Evolutionary conservation across 257 asterid species (phyloP).

Genomic region (Rubia yunnanensis): DNA sequence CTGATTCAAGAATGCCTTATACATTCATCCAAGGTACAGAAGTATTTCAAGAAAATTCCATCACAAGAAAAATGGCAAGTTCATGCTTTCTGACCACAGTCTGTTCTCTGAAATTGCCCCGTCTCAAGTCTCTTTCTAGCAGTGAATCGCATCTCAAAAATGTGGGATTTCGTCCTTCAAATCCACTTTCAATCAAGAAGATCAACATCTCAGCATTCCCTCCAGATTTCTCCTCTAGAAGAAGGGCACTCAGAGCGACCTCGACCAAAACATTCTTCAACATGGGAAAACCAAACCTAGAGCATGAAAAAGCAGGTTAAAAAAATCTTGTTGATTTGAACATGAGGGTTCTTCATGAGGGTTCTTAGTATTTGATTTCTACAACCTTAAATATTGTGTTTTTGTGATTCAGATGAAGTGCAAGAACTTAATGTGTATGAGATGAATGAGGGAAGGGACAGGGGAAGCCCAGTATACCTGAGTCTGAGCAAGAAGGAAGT

Average conservation of each 20-base stretch:
- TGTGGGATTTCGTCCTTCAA: slow-evolving; percentile 18
- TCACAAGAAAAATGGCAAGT: slow-evolving; percentile 9
- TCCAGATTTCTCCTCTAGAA: background rate
- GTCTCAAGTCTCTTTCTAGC: background rate
- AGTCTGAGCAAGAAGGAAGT: slow-evolving; percentile 38
- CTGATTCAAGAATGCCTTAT: background rate
- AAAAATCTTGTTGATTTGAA: background rate
- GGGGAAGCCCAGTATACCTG: slow-evolving; percentile 60
- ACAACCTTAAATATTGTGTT: background rate
- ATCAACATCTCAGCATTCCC: slow-evolving; percentile 15
- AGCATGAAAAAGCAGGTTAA: slow-evolving; percentile 28
- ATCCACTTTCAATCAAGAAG: slow-evolving; percentile 11
- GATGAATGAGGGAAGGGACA: slow-evolving; percentile 50
- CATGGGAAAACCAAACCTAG: slow-evolving; percentile 15
- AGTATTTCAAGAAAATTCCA: background rate
- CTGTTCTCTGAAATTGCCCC: background rate
- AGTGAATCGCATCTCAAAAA: background rate
- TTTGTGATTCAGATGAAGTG: slow-evolving; percentile 30
- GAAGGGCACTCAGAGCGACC: slow-evolving; percentile 9
- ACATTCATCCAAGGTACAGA: background rate
- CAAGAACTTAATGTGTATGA: slow-evolving; percentile 53
- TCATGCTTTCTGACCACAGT: slow-evolving; percentile 3
- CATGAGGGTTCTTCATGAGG: background rate
- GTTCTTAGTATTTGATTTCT: background rate
- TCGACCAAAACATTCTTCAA: slow-evolving; percentile 34